A percentile compares a stretch with the other conserved stretches of the same genome.
phyloP scores from a whole-genome alignment of 2,329 filamentous ascomycete genomes.

The Epichloe glyceriae region DNA sequence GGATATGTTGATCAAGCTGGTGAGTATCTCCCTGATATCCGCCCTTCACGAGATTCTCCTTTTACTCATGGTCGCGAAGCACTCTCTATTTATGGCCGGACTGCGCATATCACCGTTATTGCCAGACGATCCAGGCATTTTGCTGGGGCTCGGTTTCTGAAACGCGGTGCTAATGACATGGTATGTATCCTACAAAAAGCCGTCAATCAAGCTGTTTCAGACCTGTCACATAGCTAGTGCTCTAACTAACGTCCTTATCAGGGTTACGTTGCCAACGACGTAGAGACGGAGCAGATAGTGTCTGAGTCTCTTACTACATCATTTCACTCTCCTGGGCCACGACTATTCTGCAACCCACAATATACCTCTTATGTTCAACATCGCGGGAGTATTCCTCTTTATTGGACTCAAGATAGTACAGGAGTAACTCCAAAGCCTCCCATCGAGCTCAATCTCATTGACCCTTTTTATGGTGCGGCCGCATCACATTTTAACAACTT shows the following conservation, averaged over 20 bases:
- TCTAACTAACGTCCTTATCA: conserved; percentile 10
- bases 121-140: conserved; percentile 86
- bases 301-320: conserved; percentile 90
- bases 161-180: conserved; percentile 85
- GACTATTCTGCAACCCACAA: conserved; percentile 73
- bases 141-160: conserved; percentile 85
- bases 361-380: conserved; percentile 97
- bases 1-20: conserved; percentile 87
- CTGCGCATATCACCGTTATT: conserved; percentile 86
- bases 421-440: conserved; percentile 93
- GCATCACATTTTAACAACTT: conserved; percentile 91
- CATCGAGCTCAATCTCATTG: conserved; percentile 87
- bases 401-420: conserved; percentile 95
- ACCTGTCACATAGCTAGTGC: background rate
- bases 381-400: conserved; percentile 86
- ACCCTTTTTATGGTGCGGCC: conserved; percentile 89
- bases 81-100: conserved; percentile 73
- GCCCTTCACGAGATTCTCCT: background rate
- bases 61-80: conserved; percentile 24
- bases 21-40: conserved; percentile 7
- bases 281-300: conserved; percentile 97
- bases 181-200: conserved; percentile 16
- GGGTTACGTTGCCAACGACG: conserved; percentile 95
- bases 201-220: background rate
- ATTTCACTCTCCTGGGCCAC: conserved; percentile 81